Evolutionary conservation across 2,329 filamentous ascomycete genomes (phyloP), one percentile per base, ranked within the genome.

Genomic region (Dactylellina cionopaga): DNA sequence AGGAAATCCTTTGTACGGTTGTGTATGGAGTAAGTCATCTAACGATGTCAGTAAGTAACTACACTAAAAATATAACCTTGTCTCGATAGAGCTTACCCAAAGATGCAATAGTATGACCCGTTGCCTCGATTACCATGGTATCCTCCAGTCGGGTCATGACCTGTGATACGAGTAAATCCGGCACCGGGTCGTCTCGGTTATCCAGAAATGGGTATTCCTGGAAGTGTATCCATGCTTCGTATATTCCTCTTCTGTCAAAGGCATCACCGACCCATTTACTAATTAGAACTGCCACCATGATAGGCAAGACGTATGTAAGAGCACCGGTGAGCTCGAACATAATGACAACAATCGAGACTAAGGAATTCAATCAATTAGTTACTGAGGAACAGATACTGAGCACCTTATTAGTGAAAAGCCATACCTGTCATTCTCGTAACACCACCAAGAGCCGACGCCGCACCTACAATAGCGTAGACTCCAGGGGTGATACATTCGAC

Each of bases 251-350:
- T 63, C 92, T 91, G 24, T 92, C 92, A 80, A 99, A 93, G 52
- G 92, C 94, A 80, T 99, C 95, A 78, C 93, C 95, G 24, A 96
- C 92, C 95, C 95, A 99, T 82, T 99, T 99, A 74, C 91, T 91
- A 44, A 98, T 85, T 93, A 99, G 96, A 78, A 99, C 95, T 43
- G 93, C 92, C 75, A 99, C 91, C 95, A 99, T 99, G 80, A 98
- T 99, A 60, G 95, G 95, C 5, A 99, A 87, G 51, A 99, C 94
- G 79, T 98, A 98, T 0, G 92, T 96, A 25, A 99, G 85, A 0
- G 95, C 95, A 56, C 95, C 95, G 0, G 95, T 99, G 63, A 99
- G 88, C 83, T 99, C 95, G 78, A 99, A 99, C 90, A 97, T 97
- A 82, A 99, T 99, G 78, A 98, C 95, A 3, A 99, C 94, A 76